phyloP scores from a whole-genome alignment of 148 eudicot species.

The Chenopodium formosanum region DNA sequence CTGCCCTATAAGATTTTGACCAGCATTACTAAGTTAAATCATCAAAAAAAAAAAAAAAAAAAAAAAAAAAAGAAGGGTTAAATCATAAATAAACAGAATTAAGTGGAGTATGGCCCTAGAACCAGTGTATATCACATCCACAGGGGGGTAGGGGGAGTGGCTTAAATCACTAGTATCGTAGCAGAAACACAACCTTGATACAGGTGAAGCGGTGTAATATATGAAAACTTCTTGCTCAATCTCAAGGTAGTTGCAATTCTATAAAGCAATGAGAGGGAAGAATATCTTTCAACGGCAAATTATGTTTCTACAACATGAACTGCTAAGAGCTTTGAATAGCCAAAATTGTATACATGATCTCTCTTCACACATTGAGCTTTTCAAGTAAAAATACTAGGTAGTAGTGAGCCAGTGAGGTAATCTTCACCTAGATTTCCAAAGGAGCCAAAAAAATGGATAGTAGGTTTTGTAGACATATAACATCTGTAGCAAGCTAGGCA shows the following conservation, averaged over 20 bases:
- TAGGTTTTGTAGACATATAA: too few relatives aligned
- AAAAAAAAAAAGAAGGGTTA: too few relatives aligned
- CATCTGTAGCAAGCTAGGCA: background rate
- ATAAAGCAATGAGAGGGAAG: background rate
- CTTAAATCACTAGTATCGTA: too few relatives aligned
- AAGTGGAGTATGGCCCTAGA: background rate
- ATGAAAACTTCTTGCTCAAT: background rate
- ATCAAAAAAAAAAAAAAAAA: too few relatives aligned
- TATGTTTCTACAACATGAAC: background rate
- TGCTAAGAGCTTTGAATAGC: background rate
- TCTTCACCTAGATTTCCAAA: background rate
- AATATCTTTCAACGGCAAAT: background rate
- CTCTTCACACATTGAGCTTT: too few relatives aligned
- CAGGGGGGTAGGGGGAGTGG: too few relatives aligned
- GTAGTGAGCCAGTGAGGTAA: background rate
- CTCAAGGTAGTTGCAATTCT: background rate
- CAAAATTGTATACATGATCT: background rate
- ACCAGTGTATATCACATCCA: background rate
- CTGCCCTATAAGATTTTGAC: conserved; percentile 64
- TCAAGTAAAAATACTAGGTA: background rate
- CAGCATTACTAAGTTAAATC: conserved; percentile 3
- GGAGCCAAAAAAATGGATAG: background rate
- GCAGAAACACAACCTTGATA: background rate
- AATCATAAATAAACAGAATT: background rate
- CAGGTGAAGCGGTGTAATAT: background rate